phyloP scores from a whole-genome alignment of 2,329 filamentous ascomycete genomes.

The Colletotrichum euphorbiae region DNA sequence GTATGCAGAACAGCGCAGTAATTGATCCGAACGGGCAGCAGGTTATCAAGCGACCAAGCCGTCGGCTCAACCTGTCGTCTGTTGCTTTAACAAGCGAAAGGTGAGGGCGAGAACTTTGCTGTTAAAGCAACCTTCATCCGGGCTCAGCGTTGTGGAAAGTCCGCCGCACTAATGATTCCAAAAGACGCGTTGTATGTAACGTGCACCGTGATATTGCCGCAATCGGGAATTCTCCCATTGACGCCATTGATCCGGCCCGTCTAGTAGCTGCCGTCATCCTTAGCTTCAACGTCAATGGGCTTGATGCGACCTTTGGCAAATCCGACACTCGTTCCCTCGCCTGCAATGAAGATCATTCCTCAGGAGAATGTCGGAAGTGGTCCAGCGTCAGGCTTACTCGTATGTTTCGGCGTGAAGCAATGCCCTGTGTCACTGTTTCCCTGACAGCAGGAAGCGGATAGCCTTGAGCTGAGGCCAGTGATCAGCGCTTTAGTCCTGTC shows the following conservation, averaged over 20 bases:
- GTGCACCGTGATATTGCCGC: slow-evolving; percentile 3
- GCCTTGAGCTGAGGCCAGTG: neutral
- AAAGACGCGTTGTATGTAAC: slow-evolving; percentile 22
- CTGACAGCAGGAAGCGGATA: neutral
- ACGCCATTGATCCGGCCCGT: neutral
- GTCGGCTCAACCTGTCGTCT: too few species aligned
- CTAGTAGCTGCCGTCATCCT: too few species aligned
- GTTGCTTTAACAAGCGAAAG: neutral
- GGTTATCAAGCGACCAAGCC: too few species aligned
- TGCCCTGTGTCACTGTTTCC: neutral
- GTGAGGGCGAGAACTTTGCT: neutral
- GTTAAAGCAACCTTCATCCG: neutral
- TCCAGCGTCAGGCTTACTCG: neutral
- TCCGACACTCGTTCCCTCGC: too few species aligned
- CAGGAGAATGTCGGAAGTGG: too few species aligned
- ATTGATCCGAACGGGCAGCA: too few species aligned
- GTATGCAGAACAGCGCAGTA: too few species aligned
- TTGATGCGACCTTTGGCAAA: too few species aligned
- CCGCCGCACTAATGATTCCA: slow-evolving; percentile 26
- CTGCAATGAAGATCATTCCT: too few species aligned
- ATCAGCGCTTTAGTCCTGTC: slow-evolving; percentile 17
- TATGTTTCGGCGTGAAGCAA: neutral
- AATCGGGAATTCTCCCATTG: slow-evolving; percentile 16
- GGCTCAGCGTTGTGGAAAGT: slow-evolving; percentile 29
- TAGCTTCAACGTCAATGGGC: too few species aligned